phyloP scores from a whole-genome alignment of 2,329 filamentous ascomycete species.

The Chrysosporium queenslandicum region DNA sequence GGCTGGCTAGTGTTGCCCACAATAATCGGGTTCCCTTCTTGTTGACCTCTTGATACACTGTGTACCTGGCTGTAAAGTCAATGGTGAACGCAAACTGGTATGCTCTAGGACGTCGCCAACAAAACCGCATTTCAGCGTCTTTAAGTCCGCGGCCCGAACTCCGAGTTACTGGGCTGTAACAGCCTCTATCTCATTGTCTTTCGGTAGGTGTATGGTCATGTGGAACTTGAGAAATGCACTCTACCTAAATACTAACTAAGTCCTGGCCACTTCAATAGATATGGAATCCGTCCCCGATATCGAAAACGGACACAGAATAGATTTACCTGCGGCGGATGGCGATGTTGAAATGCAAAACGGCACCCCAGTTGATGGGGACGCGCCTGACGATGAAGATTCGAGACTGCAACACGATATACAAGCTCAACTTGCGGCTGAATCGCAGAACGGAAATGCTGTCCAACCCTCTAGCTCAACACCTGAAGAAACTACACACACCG shows the following conservation, averaged over 20 bases:
- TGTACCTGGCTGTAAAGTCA: background rate
- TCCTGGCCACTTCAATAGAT: background rate
- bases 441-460: background rate
- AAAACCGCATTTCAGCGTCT: background rate
- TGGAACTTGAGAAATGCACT: background rate
- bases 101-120: background rate
- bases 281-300: background rate
- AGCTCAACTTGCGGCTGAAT: slow-evolving; percentile 16
- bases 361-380: background rate
- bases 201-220: background rate
- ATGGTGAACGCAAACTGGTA: background rate
- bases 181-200: background rate
- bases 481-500: slow-evolving; percentile 1
- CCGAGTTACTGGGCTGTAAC: background rate
- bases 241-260: too few species aligned
- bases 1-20: slow-evolving; percentile 3
- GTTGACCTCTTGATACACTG: background rate
- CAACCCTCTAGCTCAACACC: background rate
- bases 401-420: slow-evolving; percentile 17
- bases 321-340: background rate
- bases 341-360: slow-evolving; percentile 13
- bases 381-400: slow-evolving; percentile 15
- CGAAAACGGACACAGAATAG: background rate
- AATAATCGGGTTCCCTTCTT: slow-evolving; percentile 1
- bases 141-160: background rate